These are phyloP conservation scores for Hanseniaspora thailandica DNA, from an alignment of 805 yeast species.

Conservation along the genomic window DNA sequence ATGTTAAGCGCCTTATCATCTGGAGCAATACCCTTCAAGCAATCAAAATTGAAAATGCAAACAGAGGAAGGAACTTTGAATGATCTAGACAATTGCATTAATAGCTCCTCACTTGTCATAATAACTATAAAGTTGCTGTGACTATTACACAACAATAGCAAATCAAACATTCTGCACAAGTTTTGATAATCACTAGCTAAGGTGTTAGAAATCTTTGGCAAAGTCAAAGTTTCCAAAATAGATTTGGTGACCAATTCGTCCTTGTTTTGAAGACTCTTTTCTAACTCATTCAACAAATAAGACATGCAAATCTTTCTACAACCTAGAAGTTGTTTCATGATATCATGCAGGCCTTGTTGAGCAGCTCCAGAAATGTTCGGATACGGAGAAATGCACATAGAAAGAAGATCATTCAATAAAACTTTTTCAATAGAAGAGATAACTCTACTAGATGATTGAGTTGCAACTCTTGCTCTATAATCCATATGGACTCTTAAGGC, in stretches of 20 bases:
- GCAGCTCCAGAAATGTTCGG: conserved; percentile 60
- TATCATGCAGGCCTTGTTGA: conserved; percentile 51
- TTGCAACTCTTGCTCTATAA: conserved; percentile 60
- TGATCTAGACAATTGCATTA: conserved; percentile 32
- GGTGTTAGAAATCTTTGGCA: conserved; percentile 47
- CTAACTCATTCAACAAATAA: conserved; percentile 38
- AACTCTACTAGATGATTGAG: conserved; percentile 61
- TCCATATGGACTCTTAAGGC: conserved; percentile 62
- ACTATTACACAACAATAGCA: conserved; percentile 42
- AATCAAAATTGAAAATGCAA: conserved; percentile 40
- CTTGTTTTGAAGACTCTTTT: conserved; percentile 37
- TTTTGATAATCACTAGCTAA: conserved; percentile 47
- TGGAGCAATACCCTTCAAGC: conserved; percentile 37
- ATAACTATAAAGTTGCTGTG: conserved; percentile 43
- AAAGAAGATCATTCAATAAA: conserved; percentile 54
- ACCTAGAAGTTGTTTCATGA: conserved; percentile 59
- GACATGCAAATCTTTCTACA: conserved; percentile 47
- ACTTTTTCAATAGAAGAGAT: conserved; percentile 54
- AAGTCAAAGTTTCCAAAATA: conserved; percentile 45
- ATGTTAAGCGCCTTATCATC: conserved; percentile 46
- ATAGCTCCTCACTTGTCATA: conserved; percentile 35
- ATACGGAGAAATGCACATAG: conserved; percentile 57
- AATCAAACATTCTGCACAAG: conserved; percentile 35
- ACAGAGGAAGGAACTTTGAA: conserved; percentile 41
- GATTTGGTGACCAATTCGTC: conserved; percentile 52